Evolutionary conservation across 306 rosid species (phyloP).

Genomic region (Cucumis cinereus): DNA sequence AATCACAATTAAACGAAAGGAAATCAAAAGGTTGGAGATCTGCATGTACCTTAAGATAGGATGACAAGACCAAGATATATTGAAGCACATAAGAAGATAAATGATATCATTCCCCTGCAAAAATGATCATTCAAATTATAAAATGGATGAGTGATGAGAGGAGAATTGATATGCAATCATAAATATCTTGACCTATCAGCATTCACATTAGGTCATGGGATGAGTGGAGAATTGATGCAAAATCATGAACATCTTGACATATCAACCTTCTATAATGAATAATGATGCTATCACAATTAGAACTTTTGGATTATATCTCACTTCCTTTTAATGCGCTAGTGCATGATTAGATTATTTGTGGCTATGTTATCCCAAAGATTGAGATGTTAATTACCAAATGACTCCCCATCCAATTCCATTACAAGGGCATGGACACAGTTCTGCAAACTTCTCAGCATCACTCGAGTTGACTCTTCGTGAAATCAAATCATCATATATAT

Average conservation of each 20-base stretch:
- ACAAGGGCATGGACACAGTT: conserved; percentile 92
- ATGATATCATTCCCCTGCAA: conserved; percentile 47
- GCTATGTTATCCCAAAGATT: neutral
- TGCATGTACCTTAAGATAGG: conserved; percentile 37
- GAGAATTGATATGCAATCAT: neutral
- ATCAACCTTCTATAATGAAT: neutral
- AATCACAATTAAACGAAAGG: neutral
- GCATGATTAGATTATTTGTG: neutral
- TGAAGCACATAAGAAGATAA: conserved; percentile 24
- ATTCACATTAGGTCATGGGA: neutral
- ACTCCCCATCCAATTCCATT: conserved; percentile 93
- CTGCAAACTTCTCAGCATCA: conserved; percentile 97
- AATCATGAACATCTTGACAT: neutral
- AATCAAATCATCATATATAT: conserved; percentile 86
- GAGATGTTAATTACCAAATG: conserved; percentile 53
- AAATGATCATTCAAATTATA: neutral
- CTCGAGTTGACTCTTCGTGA: conserved; percentile 89
- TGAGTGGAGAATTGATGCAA: neutral
- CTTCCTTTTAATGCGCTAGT: neutral
- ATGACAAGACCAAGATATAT: conserved; percentile 41
- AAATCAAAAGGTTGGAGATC: neutral
- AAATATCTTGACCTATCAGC: neutral
- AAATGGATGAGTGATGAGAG: neutral
- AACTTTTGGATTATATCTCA: neutral
- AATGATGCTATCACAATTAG: neutral